A percentile compares a stretch with the other conserved stretches of the same genome.
phyloP scores from a whole-genome alignment of 495 filamentous ascomycete species.

The Daldinia childiae region DNA sequence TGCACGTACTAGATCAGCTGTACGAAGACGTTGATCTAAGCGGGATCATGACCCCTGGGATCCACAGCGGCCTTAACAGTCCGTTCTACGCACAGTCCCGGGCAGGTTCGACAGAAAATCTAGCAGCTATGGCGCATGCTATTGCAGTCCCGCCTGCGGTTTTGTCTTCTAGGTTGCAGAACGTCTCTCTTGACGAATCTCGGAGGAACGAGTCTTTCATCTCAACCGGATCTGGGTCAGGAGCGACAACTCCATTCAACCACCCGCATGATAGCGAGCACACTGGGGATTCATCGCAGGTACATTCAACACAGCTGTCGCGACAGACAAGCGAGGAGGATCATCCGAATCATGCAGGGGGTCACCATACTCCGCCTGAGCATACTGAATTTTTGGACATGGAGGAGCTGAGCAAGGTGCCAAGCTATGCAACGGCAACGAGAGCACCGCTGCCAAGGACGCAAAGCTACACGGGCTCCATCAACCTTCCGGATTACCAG shows the following conservation, averaged over 20 bases:
- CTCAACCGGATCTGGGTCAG: slow-evolving; percentile 45
- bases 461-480: slow-evolving; percentile 37
- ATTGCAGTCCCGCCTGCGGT: slow-evolving; percentile 68
- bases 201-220: slow-evolving; percentile 49
- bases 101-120: slow-evolving; percentile 80
- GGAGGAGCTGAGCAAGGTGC: slow-evolving; percentile 74
- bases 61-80: slow-evolving; percentile 74
- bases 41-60: slow-evolving; percentile 79
- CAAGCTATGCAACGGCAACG: slow-evolving; percentile 82
- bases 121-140: slow-evolving; percentile 58
- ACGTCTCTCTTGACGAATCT: slow-evolving; percentile 60
- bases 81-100: slow-evolving; percentile 80
- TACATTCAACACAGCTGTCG: slow-evolving; percentile 55
- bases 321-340: slow-evolving; percentile 73
- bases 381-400: slow-evolving; percentile 71
- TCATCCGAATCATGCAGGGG: slow-evolving; percentile 48
- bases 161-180: slow-evolving; percentile 70
- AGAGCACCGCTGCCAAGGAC: slow-evolving; percentile 62
- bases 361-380: slow-evolving; percentile 65
- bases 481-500: slow-evolving; percentile 53
- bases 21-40: slow-evolving; percentile 84
- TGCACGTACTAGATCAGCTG: slow-evolving; percentile 86
- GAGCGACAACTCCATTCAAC: slow-evolving; percentile 44
- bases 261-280: slow-evolving; percentile 42
- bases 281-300: slow-evolving; percentile 44